phyloP scores from a whole-genome alignment of 805 yeast species.

The Candida koratica region DNA sequence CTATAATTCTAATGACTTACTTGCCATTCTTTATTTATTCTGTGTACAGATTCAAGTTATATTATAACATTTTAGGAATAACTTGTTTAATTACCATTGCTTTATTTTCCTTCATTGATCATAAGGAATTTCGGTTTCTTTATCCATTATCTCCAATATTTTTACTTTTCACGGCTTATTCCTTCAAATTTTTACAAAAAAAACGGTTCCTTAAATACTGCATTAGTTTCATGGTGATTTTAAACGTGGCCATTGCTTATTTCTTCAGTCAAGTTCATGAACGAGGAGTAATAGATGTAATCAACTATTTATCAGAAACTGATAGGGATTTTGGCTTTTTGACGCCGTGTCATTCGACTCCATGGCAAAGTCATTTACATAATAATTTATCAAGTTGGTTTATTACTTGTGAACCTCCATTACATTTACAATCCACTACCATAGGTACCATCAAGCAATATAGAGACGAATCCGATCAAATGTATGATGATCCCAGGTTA shows the following conservation, averaged over 20 bases:
- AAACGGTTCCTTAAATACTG: not conserved
- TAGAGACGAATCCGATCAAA: conserved; percentile 81
- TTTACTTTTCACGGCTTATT: conserved; percentile 47
- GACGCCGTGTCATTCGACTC: conserved; percentile 97
- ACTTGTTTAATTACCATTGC: conserved; percentile 42
- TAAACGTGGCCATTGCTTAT: conserved; percentile 41
- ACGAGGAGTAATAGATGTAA: conserved; percentile 74
- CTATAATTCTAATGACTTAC: conserved; percentile 64
- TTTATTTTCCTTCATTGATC: conserved; percentile 64
- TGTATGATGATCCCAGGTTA: conserved; percentile 62
- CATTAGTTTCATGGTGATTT: conserved; percentile 17
- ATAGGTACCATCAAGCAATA: conserved; percentile 39
- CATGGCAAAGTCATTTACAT: conserved; percentile 85
- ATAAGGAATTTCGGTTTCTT: conserved; percentile 88
- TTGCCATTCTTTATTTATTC: conserved; percentile 53
- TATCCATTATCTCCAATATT: conserved; percentile 80
- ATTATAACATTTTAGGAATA: conserved; percentile 17
- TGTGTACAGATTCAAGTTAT: conserved; percentile 13
- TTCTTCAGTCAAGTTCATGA: conserved; percentile 73
- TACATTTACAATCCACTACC: conserved; percentile 29
- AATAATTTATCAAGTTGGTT: conserved; percentile 56
- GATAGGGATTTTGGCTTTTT: conserved; percentile 67
- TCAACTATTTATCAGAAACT: conserved; percentile 42
- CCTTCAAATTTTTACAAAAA: conserved; percentile 16
- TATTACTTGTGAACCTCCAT: conserved; percentile 90